These are phyloP conservation scores for Perilla frutescens DNA, from an alignment of 257 asterid genomes.

Conservation along the genomic window DNA sequence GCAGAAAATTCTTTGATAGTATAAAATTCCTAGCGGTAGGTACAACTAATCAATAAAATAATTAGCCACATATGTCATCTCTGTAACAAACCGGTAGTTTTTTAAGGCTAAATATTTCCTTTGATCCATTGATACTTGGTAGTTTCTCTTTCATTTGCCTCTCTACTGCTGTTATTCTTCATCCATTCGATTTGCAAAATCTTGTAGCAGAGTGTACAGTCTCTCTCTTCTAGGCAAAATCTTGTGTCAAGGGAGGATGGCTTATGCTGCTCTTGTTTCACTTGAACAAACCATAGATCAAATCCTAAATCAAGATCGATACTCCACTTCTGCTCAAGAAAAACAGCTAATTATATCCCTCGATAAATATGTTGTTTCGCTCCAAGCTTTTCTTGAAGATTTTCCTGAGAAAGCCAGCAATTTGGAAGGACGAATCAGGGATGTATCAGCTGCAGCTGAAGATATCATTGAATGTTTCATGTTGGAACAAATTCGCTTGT, in stretches of 20 bases:
- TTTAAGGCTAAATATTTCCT: too few species aligned
- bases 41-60: too few species aligned
- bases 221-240: too few species aligned
- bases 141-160: too few species aligned
- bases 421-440: constrained; percentile 1
- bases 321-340: background rate
- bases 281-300: constrained; percentile 6
- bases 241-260: background rate
- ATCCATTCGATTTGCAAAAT: too few species aligned
- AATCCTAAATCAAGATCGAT: background rate
- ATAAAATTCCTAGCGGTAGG: too few species aligned
- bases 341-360: background rate
- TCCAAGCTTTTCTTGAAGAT: constrained; percentile 26
- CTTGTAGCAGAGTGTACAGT: too few species aligned
- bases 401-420: background rate
- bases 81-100: too few species aligned
- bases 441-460: constrained; percentile 13
- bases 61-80: too few species aligned
- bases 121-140: too few species aligned
- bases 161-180: too few species aligned
- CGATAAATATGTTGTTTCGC: background rate
- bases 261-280: constrained; percentile 21
- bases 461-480: background rate
- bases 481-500: background rate
- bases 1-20: too few species aligned